These are phyloP conservation scores for Microcera coccophila DNA, from an alignment of 2,329 filamentous ascomycete species.

Conservation along the genomic window DNA sequence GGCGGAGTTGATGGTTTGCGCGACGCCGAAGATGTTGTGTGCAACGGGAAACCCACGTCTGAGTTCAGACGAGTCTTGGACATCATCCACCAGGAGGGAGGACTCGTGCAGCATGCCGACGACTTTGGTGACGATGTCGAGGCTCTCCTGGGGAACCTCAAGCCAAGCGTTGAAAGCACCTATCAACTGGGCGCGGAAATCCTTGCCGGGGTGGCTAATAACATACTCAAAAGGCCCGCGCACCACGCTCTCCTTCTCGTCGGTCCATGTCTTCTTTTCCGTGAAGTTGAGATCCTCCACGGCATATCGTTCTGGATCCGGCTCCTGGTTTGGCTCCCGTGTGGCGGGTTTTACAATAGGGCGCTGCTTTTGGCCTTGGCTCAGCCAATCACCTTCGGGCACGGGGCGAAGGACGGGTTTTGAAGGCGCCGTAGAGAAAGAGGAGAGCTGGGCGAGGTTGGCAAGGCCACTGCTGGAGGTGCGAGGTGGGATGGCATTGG, in stretches of 20 bases:
- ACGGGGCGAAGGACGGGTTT: constrained; percentile 47
- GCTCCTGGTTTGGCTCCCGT: constrained; percentile 32
- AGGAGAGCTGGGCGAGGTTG: constrained; percentile 31
- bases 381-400: constrained; percentile 60
- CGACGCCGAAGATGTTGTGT: constrained; percentile 77
- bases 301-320: constrained; percentile 51
- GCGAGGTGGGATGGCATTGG: constrained; percentile 66
- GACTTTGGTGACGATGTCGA: constrained; percentile 72
- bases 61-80: constrained; percentile 75
- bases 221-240: constrained; percentile 79
- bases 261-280: constrained; percentile 57
- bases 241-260: constrained; percentile 73
- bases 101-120: constrained; percentile 84
- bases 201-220: constrained; percentile 74
- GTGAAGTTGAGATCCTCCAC: constrained; percentile 53
- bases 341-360: constrained; percentile 10
- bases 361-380: constrained; percentile 36
- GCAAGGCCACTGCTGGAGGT: constrained; percentile 52
- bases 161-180: constrained; percentile 78
- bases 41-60: constrained; percentile 78
- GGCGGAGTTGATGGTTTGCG: constrained; percentile 85
- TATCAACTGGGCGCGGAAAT: constrained; percentile 77
- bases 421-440: constrained; percentile 29
- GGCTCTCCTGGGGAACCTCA: constrained; percentile 64
- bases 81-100: constrained; percentile 80